phyloP scores from a whole-genome alignment of 1,284 basidiomycete genomes.

The Tilletia setariae region DNA sequence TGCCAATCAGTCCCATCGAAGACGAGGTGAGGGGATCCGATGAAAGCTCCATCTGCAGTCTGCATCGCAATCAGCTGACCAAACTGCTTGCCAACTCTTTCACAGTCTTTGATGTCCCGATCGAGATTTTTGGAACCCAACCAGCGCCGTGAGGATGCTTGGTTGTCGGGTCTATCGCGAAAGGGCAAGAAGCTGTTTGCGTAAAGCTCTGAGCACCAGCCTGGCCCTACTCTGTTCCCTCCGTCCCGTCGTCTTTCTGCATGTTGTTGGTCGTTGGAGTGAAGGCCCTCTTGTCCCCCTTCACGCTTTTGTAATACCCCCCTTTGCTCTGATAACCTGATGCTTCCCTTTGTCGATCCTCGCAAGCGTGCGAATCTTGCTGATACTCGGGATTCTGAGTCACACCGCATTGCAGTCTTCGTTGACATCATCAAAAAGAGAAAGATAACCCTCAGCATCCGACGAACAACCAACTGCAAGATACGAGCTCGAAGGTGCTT shows the following conservation, averaged over 20 bases:
- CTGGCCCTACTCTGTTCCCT: neutral
- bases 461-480: too few species aligned
- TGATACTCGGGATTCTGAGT: too few species aligned
- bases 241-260: neutral
- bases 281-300: too few species aligned
- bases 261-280: too few species aligned
- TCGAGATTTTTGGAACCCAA: neutral
- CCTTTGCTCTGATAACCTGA: too few species aligned
- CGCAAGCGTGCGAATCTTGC: too few species aligned
- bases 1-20: constrained; percentile 33
- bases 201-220: neutral
- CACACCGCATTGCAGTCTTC: too few species aligned
- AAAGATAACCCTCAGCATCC: too few species aligned
- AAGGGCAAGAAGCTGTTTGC: constrained; percentile 13
- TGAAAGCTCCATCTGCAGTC: neutral
- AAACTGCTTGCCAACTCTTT: neutral
- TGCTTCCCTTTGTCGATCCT: too few species aligned
- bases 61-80: neutral
- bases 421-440: too few species aligned
- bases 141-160: neutral
- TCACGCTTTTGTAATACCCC: too few species aligned
- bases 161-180: neutral
- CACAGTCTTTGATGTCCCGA: constrained; percentile 2
- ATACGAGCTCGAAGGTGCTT: too few species aligned
- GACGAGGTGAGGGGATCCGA: constrained; percentile 30